Evolutionary conservation across 169 alveolate species (phyloP).

Genomic region (Plasmodium gonderi): DNA sequence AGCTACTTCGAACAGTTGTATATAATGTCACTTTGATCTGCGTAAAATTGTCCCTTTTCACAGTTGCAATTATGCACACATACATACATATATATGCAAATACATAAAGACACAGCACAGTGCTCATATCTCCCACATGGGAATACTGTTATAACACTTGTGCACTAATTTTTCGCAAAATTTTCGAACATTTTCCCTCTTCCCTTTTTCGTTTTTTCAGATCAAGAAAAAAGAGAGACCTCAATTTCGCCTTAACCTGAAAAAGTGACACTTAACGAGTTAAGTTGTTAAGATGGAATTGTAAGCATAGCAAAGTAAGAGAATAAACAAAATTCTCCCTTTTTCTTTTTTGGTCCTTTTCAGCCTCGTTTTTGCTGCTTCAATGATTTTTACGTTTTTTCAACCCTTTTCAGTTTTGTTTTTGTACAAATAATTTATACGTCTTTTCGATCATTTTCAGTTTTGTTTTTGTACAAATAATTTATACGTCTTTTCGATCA

Average conservation of each 20-base stretch:
- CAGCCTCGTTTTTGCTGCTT: background rate
- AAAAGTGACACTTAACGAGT: background rate
- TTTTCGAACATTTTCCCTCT: background rate
- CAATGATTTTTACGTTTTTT: too few relatives aligned
- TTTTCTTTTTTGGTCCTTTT: too few relatives aligned
- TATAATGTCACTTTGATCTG: background rate
- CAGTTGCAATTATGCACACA: background rate
- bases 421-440: background rate
- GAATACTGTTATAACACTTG: too few relatives aligned
- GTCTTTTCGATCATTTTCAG: background rate
- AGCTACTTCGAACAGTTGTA: background rate
- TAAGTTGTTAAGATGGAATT: background rate
- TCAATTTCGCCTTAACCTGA: background rate
- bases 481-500: background rate
- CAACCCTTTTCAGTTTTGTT: background rate
- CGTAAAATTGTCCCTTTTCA: background rate
- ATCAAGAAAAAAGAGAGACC: background rate
- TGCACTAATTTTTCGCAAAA: background rate
- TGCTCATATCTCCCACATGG: too few relatives aligned
- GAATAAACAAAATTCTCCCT: background rate
- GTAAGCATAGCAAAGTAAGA: background rate
- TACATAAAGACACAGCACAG: too few relatives aligned
- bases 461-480: background rate
- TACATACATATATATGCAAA: too few relatives aligned
- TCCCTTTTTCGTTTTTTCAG: background rate